Base-by-base conservation (phyloP, 2,329 filamentous ascomycete genomes). In the Botrytis elliptica region DNA sequence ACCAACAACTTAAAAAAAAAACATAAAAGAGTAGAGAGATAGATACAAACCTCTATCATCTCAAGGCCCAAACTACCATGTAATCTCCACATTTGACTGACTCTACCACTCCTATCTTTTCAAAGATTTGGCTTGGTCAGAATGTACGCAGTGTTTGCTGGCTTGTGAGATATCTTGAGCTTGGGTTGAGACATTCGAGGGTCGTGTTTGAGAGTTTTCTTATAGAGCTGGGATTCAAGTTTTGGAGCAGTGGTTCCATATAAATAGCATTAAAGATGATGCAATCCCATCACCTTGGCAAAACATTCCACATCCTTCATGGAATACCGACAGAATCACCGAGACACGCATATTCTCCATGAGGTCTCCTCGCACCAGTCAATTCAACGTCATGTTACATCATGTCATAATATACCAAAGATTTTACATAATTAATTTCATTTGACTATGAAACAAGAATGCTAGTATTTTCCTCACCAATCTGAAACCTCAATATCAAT, bases 381-480 rank as follows among this genome's bases (percentile, higher is more conserved):
- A 55, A 55, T 9, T 18, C 14, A 55, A n/a, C 25, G 10, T 1
- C 52, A 55, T 25, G 42, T 68, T 20, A 68, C 16, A 55, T n/a
- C 36, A 29, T 25, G 14, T 55, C 46, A 40, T 10, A 22, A 20
- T 18, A 12, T 5, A 33, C 10, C 29, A 7, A 25, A 4, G 12
- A 22, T 42, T 44, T 57, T 57, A 57, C 20, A 69, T 33, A 18
- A 68, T 33, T 16, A 42, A 10, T 69, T 69, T 68, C 44, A 69
- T 69, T 69, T 42, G 9, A 42, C 66, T 69, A 57, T 57, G 66
- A 57, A 66, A 69, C 49, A 69, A 42, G 66, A 57, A 69, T 69
- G 38, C 66, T 25, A 69, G n/a, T 57, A 33, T n/a, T 57, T 25
- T 69, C 38, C n/a, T 25, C 36, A 4, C 49, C 38, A 55, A 44